Base-by-base conservation (phyloP, 164 flowering plant species). In the Vitis labrusca region DNA sequence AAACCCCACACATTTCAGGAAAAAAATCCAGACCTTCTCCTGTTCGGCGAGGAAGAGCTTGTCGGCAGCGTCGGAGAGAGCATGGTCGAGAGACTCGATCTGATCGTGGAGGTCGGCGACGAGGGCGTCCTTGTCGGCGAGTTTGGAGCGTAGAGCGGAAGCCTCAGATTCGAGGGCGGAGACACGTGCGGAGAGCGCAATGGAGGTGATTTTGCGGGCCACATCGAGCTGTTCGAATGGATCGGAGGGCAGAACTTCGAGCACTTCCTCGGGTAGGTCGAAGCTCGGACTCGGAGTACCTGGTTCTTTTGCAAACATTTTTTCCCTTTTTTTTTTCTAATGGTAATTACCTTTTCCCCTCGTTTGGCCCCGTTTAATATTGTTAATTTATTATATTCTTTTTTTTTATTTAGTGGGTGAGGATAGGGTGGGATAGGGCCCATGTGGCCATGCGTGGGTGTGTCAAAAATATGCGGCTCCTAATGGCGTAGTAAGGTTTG, bases 201-300 rank as follows among this genome's bases (percentile, higher is more conserved):
- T 85, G 80, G 98, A 94, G 13, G 98, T 92, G 86, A 94, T 90
- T 58, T 90, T 92, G 68, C 98, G 96, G 30, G 98, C 98, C 47
- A 94, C 84, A 65, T 94, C 98, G 27, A 94, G 97, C 72, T 92
- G 98, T 50, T 89, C 87, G 83, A 85, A 94, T 0, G 98, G 98
- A 72, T 94, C 98, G 11, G 92, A 73, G 48, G 98, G 98, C 55
- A 94, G 78, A 3, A 87, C 82, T 29, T 79, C 62, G 58, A 88
- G 71, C 2, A 94, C 78, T 51, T 87, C 92, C 54, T 89, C 89
- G 65, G 97, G 93, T 44, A 94, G 85, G 62, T 82, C 90, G 85
- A 91, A 90, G 67, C 62, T 71, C 52, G 85, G 9, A 27, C 62
- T 71, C 52, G 85, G 9, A 27, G 17, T 73, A 16, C 78, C 70